A percentile compares a stretch with the other conserved stretches of the same genome.
These are phyloP conservation scores for Entamoeba histolytica DNA, from an alignment of 208 protist genomes.

Conservation along the genomic window DNA sequence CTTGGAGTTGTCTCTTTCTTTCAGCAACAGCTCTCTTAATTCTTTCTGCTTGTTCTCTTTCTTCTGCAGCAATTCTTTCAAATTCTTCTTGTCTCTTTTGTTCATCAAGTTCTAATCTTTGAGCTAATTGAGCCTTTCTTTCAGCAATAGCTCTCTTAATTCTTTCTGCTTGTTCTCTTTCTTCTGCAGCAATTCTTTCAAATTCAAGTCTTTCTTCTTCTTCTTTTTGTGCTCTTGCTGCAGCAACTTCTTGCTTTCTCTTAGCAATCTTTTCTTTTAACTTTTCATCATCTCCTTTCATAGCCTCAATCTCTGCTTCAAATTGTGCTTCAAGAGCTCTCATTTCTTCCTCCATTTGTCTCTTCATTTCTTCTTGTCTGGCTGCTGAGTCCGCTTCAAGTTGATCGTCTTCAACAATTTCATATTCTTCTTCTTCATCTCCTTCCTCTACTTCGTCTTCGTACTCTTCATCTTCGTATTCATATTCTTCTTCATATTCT, in stretches of 20 bases:
- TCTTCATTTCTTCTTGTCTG: background rate
- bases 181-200: background rate
- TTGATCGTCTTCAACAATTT: background rate
- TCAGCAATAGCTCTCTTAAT: background rate
- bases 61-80: background rate
- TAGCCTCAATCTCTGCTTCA: background rate
- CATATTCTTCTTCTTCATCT: background rate
- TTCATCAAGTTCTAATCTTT: conserved; percentile 35
- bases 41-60: background rate
- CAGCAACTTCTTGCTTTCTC: background rate
- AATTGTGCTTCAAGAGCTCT: background rate
- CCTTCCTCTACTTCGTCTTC: background rate
- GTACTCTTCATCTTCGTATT: background rate
- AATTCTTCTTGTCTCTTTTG: conserved; percentile 8
- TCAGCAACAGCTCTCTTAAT: background rate
- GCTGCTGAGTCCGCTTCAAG: background rate
- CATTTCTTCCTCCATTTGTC: background rate
- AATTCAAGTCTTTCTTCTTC: background rate
- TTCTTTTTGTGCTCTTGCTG: background rate
- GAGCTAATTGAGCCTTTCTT: conserved; percentile 13
- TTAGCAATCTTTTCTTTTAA: background rate
- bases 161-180: background rate
- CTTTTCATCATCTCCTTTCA: background rate
- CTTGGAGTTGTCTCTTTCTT: background rate
- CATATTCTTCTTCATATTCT: background rate